These are phyloP conservation scores for Gymnopilus dilepis DNA, from an alignment of 768 basidiomycete species.

Conservation along the genomic window DNA sequence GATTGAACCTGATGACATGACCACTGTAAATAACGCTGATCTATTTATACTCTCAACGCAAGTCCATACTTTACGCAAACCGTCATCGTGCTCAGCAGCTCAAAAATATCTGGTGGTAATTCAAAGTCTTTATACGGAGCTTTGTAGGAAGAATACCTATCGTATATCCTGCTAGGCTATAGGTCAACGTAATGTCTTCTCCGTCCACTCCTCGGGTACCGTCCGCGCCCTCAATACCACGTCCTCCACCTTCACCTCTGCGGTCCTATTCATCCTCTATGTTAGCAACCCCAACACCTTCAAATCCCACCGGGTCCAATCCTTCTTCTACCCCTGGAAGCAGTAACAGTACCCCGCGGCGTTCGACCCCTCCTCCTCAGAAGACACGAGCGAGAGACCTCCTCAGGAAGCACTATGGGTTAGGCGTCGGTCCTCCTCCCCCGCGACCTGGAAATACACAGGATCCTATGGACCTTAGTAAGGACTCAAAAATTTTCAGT, in stretches of 20 bases:
- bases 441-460: slow-evolving; percentile 58
- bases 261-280: slow-evolving; percentile 23
- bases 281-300: slow-evolving; percentile 3
- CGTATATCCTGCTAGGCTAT: no score
- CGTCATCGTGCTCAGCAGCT: no score
- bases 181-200: slow-evolving; percentile 16
- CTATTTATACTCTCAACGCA: no score
- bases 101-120: no score
- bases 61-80: no score
- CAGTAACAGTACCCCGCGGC: not conserved
- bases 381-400: slow-evolving; percentile 76
- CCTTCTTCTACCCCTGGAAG: not conserved
- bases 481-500: slow-evolving; percentile 23
- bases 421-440: slow-evolving; percentile 75
- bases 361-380: slow-evolving; percentile 29
- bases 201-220: slow-evolving; percentile 22
- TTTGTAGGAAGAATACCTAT: no score
- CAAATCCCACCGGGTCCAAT: not conserved
- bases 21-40: no score
- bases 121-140: no score
- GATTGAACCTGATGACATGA: no score
- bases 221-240: slow-evolving; percentile 27
- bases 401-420: slow-evolving; percentile 85
- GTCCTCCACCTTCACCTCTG: slow-evolving; percentile 32
- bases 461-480: slow-evolving; percentile 86